phyloP scores from a whole-genome alignment of 1,284 basidiomycete species.

The Coniferiporia sulphurascens region DNA sequence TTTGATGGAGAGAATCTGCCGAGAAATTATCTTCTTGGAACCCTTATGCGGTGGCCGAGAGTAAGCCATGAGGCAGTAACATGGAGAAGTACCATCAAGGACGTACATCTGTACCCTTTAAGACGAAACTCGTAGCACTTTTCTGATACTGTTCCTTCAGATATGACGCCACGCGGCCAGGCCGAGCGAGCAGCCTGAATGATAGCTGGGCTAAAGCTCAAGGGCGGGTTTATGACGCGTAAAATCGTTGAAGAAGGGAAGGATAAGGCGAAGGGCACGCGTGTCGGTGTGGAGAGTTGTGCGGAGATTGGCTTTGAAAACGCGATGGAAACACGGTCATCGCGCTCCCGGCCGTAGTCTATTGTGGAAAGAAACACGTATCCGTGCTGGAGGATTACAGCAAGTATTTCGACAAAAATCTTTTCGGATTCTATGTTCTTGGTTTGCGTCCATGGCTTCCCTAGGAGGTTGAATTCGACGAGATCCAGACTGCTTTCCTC shows the following conservation, averaged over 20 bases:
- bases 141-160: constrained; percentile 69
- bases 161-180: constrained; percentile 73
- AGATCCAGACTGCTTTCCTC: constrained; percentile 56
- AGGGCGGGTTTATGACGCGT: constrained; percentile 67
- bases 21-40: constrained; percentile 75
- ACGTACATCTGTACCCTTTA: constrained; percentile 72
- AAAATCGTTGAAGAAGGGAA: constrained; percentile 62
- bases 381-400: constrained; percentile 56
- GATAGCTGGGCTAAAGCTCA: constrained; percentile 71
- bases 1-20: constrained; percentile 71
- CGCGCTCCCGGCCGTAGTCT: constrained; percentile 71
- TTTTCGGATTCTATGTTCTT: constrained; percentile 63
- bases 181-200: constrained; percentile 70
- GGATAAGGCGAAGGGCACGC: constrained; percentile 62
- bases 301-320: constrained; percentile 39
- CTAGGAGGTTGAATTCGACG: constrained; percentile 59
- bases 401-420: constrained; percentile 61
- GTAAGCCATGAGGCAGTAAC: constrained; percentile 12
- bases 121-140: constrained; percentile 73
- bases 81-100: constrained; percentile 2
- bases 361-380: constrained; percentile 62
- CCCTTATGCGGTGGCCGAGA: constrained; percentile 39
- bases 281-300: constrained; percentile 20
- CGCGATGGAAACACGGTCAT: constrained; percentile 64
- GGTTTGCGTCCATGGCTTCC: constrained; percentile 66